Conservation (phyloP, 2,329 filamentous ascomycete genomes). For the Colletotrichum nymphaeae region DNA sequence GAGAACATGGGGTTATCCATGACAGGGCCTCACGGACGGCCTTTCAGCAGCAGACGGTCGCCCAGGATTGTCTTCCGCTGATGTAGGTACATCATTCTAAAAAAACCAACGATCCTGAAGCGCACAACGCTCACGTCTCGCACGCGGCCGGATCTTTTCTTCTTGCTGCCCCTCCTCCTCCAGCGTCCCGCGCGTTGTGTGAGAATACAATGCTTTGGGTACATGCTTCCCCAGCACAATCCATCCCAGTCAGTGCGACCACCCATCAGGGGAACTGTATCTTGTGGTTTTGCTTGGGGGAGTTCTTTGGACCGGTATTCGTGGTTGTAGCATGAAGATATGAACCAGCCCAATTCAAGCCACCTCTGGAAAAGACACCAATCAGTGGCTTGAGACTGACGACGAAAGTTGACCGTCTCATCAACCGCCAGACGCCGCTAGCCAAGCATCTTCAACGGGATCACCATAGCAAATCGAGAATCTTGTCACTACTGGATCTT, state of each 20-base stretch:
- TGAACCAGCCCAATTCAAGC: conserved; percentile 30
- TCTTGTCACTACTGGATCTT: neutral
- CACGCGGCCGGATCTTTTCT: neutral
- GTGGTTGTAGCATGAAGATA: conserved; percentile 24
- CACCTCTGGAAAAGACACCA: conserved; percentile 15
- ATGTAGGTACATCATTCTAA: neutral
- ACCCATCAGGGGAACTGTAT: neutral
- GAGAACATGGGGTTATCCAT: conserved; percentile 8
- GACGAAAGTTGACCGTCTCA: conserved; percentile 36
- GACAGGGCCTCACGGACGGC: neutral
- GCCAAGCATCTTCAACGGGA: conserved; percentile 29
- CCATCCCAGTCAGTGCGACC: neutral
- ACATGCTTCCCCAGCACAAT: neutral
- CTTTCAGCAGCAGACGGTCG: neutral
- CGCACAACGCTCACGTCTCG: conserved; percentile 9
- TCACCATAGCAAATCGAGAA: conserved; percentile 12
- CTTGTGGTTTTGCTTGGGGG: neutral
- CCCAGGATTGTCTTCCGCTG: conserved; percentile 2
- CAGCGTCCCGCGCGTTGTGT: neutral
- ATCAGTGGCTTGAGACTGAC: conserved; percentile 36
- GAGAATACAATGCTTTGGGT: neutral
- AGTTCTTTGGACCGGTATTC: neutral
- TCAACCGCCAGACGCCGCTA: conserved; percentile 37
- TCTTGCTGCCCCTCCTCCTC: neutral
- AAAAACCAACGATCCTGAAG: conserved; percentile 1